Evolutionary conservation across 2,329 filamentous ascomycete species (phyloP), one percentile per base, ranked within the genome.

Genomic region (Fusarium pseudonygamai): DNA sequence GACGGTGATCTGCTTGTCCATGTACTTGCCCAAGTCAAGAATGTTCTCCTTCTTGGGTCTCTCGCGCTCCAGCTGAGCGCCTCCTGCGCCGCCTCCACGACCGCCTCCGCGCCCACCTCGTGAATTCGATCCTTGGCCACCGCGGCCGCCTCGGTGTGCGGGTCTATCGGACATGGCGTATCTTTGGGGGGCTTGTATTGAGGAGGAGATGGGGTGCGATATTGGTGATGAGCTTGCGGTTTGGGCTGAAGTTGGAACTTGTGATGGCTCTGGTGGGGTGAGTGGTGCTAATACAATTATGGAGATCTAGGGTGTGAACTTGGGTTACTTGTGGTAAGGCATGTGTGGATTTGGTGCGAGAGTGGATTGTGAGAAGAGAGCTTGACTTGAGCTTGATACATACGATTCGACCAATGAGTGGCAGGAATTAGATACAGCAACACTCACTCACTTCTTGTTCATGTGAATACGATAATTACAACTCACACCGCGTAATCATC

Each of bases 21-120:
- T 95, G 84, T 98, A 99, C 85, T 97, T 97, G 81, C 88, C 91
- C 79, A 99, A 84, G 80, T 99, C 96, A 60, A 99, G 90, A 78
- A 99, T 99, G 82, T 98, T 98, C 84, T 99, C 96, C 87, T 98
- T 98, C 90, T 97, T 98, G 69, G 95, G 94, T 78, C 92, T 90
- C 84, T 97, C 93, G 76, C 88, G 85, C 70, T 89, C 82, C 43
- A 84, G 82, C 57, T 84, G 83, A 13, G 69, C 60, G 43, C 83
- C 66, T 64, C 85, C 88, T 69, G 84, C 80, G 58, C 83, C 80
- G 70, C 85, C 84, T 50, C 84, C 80, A 16, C 84, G 84, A 77
- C 86, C 85, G 77, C 86, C 84, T 76, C 86, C 82, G 77, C 84
- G 83, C 73, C 83, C 84, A 75, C 82, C 81, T 52, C 82, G 79